Evolutionary conservation across 805 yeast genomes (phyloP).

Genomic region (Yamadazyma sp.): DNA sequence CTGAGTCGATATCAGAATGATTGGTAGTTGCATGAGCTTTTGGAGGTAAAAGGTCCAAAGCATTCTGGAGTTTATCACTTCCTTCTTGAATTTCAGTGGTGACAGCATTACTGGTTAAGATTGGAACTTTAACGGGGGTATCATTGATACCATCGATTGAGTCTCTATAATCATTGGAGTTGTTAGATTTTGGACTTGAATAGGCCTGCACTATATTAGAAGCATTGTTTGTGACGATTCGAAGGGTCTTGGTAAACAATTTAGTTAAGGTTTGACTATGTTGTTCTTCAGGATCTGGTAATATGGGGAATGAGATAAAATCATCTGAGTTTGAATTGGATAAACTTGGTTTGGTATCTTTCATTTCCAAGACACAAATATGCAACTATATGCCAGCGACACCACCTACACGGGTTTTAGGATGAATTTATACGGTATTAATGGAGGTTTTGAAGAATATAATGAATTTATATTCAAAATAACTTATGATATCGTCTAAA

Average conservation of each 20-base stretch:
- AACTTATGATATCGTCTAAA: no score
- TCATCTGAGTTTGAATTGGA: no score
- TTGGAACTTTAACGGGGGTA: conserved; percentile 7
- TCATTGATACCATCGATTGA: conserved; percentile 6
- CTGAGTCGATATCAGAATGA: conserved; percentile 1
- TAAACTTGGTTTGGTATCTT: no score
- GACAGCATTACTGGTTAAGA: conserved; percentile 1
- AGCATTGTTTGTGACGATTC: conserved; percentile 43
- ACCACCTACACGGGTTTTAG: no score
- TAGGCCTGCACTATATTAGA: conserved; percentile 28
- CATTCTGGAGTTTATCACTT: conserved; percentile 6
- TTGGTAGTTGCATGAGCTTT: conserved; percentile 2
- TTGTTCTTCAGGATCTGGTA: conserved; percentile 41
- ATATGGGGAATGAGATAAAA: conserved; percentile 40
- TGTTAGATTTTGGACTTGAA: conserved; percentile 12
- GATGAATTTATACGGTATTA: no score
- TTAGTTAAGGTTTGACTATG: conserved; percentile 30
- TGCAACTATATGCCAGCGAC: no score
- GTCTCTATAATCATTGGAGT: conserved; percentile 7
- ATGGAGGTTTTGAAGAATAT: no score
- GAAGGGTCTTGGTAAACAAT: conserved; percentile 34
- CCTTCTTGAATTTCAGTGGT: conserved; percentile 2
- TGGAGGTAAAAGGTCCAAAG: conserved; percentile 4
- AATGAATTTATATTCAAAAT: no score
- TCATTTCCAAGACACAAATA: not conserved